Conservation (phyloP, 1,284 basidiomycete species). For the Tylopilus sp. region DNA sequence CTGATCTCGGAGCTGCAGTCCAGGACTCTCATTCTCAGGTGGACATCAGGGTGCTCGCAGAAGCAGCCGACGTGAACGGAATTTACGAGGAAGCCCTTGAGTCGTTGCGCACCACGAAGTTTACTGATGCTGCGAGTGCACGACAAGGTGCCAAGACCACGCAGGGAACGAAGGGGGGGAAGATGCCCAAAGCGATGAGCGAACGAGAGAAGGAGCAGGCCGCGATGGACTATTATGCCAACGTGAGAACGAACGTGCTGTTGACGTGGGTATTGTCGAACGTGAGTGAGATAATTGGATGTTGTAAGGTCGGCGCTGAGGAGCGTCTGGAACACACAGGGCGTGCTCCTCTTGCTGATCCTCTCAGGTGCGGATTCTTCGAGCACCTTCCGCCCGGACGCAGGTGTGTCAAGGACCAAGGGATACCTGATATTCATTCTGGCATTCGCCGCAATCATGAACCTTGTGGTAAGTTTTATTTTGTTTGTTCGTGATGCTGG, state of each 20-base stretch:
- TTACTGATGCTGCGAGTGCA: slow-evolving; percentile 34
- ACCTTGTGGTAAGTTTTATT: slow-evolving; percentile 46
- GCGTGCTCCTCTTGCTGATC: slow-evolving; percentile 68
- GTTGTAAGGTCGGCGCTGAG: not conserved
- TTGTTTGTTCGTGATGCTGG: not conserved
- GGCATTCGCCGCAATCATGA: slow-evolving; percentile 72
- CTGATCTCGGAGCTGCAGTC: slow-evolving; percentile 76
- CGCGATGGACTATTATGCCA: slow-evolving; percentile 85
- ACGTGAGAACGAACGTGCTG: slow-evolving; percentile 87
- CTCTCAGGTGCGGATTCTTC: slow-evolving; percentile 61
- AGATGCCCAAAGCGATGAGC: slow-evolving; percentile 32
- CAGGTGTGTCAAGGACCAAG: slow-evolving; percentile 55
- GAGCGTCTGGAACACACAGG: slow-evolving; percentile 39
- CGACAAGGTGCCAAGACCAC: slow-evolving; percentile 11
- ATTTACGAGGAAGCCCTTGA: slow-evolving; percentile 87
- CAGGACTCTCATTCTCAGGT: slow-evolving; percentile 78
- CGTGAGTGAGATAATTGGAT: slow-evolving; percentile 39
- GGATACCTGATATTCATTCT: slow-evolving; percentile 78
- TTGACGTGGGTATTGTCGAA: slow-evolving; percentile 84
- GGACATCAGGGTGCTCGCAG: slow-evolving; percentile 83
- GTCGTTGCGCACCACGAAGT: slow-evolving; percentile 71
- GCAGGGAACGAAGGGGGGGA: slow-evolving; percentile 16
- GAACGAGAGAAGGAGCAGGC: slow-evolving; percentile 65
- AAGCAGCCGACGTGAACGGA: slow-evolving; percentile 81
- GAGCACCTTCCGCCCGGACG: slow-evolving; percentile 56